phyloP scores from a whole-genome alignment of 176 grass and related monocot genomes.

The Saccharum officinarum region DNA sequence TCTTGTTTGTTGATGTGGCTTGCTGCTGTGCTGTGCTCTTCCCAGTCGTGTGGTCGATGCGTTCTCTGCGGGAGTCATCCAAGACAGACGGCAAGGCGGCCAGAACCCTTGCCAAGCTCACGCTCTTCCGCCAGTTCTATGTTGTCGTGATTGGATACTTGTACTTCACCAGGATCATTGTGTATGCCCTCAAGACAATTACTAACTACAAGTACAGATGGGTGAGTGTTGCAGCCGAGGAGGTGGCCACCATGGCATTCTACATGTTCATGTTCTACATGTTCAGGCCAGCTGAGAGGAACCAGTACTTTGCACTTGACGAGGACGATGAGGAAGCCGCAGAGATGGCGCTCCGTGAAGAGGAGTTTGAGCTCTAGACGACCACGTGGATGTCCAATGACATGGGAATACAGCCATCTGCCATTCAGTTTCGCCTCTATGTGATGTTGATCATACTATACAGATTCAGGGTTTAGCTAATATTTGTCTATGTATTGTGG shows the following conservation, averaged over 20 bases:
- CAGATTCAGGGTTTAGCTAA: constrained; percentile 50
- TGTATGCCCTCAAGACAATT: constrained; percentile 95
- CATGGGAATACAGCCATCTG: constrained; percentile 1
- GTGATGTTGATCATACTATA: constrained; percentile 59
- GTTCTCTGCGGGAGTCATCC: constrained; percentile 78
- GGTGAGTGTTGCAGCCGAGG: constrained; percentile 82
- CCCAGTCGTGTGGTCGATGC: constrained; percentile 92
- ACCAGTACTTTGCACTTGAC: constrained; percentile 84
- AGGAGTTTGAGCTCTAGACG: constrained; percentile 95
- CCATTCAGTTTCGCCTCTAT: constrained; percentile 21
- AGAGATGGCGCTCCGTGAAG: constrained; percentile 77
- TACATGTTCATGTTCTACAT: constrained; percentile 96
- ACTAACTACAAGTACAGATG: constrained; percentile 96
- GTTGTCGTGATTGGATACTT: constrained; percentile 87
- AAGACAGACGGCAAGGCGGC: constrained; percentile 97
- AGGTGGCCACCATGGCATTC: constrained; percentile 84
- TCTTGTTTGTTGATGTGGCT: constrained; percentile 84
- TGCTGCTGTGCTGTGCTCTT: constrained; percentile 96
- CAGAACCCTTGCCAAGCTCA: constrained; percentile 80
- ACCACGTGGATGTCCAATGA: background rate
- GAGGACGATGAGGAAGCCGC: constrained; percentile 93
- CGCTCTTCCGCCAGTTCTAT: constrained; percentile 93
- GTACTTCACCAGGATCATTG: constrained; percentile 95
- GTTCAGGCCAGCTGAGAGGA: constrained; percentile 94
- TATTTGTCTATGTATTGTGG: constrained; percentile 48